Percentiles rank a stretch among this genome's conserved stretches.
These are phyloP conservation scores for Mucor piriformis DNA, from an alignment of 371 early-diverging fungal species.

Conservation along the genomic window DNA sequence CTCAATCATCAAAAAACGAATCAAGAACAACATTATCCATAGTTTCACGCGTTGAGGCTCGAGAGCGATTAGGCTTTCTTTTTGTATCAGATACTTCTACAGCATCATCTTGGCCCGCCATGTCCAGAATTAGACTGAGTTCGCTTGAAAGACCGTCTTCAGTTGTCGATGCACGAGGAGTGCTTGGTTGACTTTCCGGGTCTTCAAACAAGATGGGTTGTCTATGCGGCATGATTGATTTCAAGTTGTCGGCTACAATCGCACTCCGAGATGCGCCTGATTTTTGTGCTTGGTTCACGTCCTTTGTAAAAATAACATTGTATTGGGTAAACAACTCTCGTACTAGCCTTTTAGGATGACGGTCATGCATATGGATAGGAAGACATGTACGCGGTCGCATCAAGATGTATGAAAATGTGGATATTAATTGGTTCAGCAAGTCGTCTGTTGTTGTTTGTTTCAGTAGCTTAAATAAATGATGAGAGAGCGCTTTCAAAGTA, in stretches of 20 bases:
- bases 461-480: conserved; percentile 33
- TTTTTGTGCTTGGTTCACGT: conserved; percentile 16
- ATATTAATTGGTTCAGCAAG: conserved; percentile 15
- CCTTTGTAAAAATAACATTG: conserved; percentile 22
- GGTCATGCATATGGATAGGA: conserved; percentile 49
- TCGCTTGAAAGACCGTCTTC: neutral
- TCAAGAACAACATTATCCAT: conserved; percentile 18
- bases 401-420: conserved; percentile 48
- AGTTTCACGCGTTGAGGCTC: conserved; percentile 12
- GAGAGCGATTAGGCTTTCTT: conserved; percentile 5
- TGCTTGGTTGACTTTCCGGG: conserved; percentile 12
- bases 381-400: conserved; percentile 48
- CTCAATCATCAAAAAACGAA: conserved; percentile 20
- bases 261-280: neutral
- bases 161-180: neutral
- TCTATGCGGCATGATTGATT: conserved; percentile 11
- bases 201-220: conserved; percentile 20
- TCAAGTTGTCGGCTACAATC: neutral
- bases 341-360: conserved; percentile 51
- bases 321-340: conserved; percentile 49
- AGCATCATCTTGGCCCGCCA: conserved; percentile 2
- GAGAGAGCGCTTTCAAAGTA: conserved; percentile 51
- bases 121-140: neutral
- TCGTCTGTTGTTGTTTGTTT: neutral
- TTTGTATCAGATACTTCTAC: conserved; percentile 7